Conservation (phyloP, 176 grass and related monocot genomes). For the Cenchrus americanus region DNA sequence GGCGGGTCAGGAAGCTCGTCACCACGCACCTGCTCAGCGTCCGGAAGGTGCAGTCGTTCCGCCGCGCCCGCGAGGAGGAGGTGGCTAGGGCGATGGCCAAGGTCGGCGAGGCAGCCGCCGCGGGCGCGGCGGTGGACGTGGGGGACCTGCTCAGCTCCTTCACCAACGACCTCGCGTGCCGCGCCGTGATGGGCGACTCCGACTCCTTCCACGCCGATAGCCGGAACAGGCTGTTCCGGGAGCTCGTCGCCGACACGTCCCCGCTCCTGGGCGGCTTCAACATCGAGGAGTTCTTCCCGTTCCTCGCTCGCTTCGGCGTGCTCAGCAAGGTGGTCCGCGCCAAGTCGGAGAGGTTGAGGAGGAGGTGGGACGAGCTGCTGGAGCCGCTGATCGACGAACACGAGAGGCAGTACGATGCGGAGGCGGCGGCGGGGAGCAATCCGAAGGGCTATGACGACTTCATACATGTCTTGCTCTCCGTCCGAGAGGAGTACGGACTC, state of each 20-base stretch:
- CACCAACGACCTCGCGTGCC: conserved; percentile 39
- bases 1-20: conserved; percentile 33
- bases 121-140: conserved; percentile 5
- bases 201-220: background rate
- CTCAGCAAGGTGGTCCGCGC: conserved; percentile 7
- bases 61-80: conserved; percentile 6
- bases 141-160: conserved; percentile 20
- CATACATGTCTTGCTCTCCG: conserved; percentile 37
- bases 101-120: background rate
- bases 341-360: background rate
- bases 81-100: background rate
- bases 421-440: too few relatives aligned
- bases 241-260: conserved; percentile 13
- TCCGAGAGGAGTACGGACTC: conserved; percentile 24
- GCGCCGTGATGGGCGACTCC: conserved; percentile 34
- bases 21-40: conserved; percentile 39
- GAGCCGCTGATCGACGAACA: conserved; percentile 39
- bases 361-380: conserved; percentile 52
- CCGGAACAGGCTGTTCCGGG: conserved; percentile 11
- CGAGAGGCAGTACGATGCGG: background rate
- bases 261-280: background rate
- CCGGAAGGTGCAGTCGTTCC: conserved; percentile 3
- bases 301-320: conserved; percentile 28
- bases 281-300: conserved; percentile 49
- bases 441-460: conserved; percentile 8